Evolutionary conservation across 2,329 filamentous ascomycete species (phyloP), one percentile per base, ranked within the genome.

Genomic region (Aureobasidium uvarum): DNA sequence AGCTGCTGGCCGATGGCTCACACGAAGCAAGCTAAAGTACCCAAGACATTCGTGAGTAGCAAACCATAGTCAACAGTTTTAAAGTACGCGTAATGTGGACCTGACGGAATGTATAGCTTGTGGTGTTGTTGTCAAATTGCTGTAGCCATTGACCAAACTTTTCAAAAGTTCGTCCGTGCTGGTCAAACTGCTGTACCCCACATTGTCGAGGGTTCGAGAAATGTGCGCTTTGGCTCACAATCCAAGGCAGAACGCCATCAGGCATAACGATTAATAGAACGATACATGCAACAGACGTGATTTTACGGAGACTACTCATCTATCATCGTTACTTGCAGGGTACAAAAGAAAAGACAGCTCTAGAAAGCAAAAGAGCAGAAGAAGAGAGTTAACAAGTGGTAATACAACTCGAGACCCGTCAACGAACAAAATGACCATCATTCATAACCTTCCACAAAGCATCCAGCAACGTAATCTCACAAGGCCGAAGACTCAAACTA

Each of bases 231-330:
- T 20, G 14, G 31, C n/a, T 36, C 10, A 23, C 11, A 7, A 4
- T 25, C 14, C 10, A 46, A 23, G 20, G 8, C 20, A 46, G 13
- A 50, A 18, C 28, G 25, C 13, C 10, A 5, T 8, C 7, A 13
- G 7, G 20, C 16, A 20, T 4, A 38, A 38, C 38, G 2, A 16
- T 36, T 11, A 8, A 20, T 18, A 8, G 48, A 13, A n/a, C 2
- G 8, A 3, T 28, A 33, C 31, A 58, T 33, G 39, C 39, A 58
- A 58, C n/a, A 43, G 18, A 58, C 55, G 23, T 58, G 55, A 58
- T 39, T 58, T 58, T 39, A 36, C 46, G 3, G 38, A 41, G 55
- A 43, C 55, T 58, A 45, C 55, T 58, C 55, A 58, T 58, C 39
- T 58, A 58, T 25, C 18, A 25, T 55, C 52, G 23, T 43, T 36